Base-by-base conservation (phyloP, 192 early-diverging fungal species). In the Chytriomyces hyalinus region DNA sequence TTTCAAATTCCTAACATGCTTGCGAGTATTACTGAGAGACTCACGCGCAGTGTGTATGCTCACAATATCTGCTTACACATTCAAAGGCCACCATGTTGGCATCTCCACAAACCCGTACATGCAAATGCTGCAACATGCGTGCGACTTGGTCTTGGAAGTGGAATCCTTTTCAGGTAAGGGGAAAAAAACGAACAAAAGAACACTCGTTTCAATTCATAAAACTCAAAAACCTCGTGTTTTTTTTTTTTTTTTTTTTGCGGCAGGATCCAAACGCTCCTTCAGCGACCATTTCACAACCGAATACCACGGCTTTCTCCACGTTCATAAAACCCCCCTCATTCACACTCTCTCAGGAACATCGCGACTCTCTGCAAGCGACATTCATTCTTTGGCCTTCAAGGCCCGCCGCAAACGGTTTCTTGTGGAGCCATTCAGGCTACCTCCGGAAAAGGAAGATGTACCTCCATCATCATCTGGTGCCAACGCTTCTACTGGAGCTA, bases 391-490 rank as follows among this genome's bases (percentile, higher is more conserved):
- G 46, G 96, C 91, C 26, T 99, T 99, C 85, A 94, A 92, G 67
- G 88, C 93, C 28, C 78, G 95, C 47, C 83, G 97, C 68, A 98
- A 97, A 80, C 86, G 93, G 73, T 99, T 99, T 84, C 85, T 89
- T 7, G 93, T 99, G 36, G 96, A 97, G 73, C 92, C 94, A 0
- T 96, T 97, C 78, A 91, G 94, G 78, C 83, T 99, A 63, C 97
- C 97, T n/a, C 95, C 96, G 6, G 97, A 99, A 76, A 92, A 91
- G 51, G 95, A 94, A 46, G 92, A 93, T 11, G 70, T 3, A 36
- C 36, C 36, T 2, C 36, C 36, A 36, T 36, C 36, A 36, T 36
- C 36, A 4, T 36, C 36, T 36, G 36, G 36, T 36, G 36, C 36
- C 4, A 36, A 67, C 22, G 72, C 63, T 10, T 9, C 49, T 17